phyloP scores from a whole-genome alignment of 2,329 filamentous ascomycete species.

The Xylariaceae sp. region DNA sequence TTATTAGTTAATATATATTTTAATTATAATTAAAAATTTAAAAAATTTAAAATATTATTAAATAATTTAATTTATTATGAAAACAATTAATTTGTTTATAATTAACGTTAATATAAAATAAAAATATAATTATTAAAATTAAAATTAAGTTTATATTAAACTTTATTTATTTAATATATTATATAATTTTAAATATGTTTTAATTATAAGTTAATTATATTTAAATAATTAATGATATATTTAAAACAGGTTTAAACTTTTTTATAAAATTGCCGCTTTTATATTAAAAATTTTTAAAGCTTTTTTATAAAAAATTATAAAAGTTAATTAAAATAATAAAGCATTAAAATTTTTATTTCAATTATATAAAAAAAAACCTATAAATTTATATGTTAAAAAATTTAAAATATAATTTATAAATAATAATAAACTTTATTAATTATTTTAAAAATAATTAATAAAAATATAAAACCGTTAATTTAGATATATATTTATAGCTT shows the following conservation, averaged over 20 bases:
- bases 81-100: slow-evolving; percentile 1
- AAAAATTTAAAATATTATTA: not conserved
- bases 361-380: slow-evolving; percentile 1
- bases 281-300: not conserved
- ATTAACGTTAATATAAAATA: not conserved
- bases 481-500: not conserved
- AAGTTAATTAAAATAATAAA: slow-evolving; percentile 1
- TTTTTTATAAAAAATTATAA: not conserved
- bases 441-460: slow-evolving; percentile 5
- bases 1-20: not conserved
- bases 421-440: not conserved
- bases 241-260: not conserved
- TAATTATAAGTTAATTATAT: not conserved
- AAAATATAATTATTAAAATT: not conserved
- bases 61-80: slow-evolving; percentile 1
- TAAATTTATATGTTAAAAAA: not conserved
- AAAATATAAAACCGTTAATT: not conserved
- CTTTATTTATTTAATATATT: not conserved
- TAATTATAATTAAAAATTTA: not conserved
- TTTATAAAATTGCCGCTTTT: not conserved
- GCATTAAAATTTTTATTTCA: not conserved
- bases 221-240: not conserved
- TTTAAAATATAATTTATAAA: not conserved
- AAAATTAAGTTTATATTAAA: not conserved
- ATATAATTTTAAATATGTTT: not conserved